Evolutionary conservation across 1,284 basidiomycete species (phyloP), one percentile per base, ranked within the genome.

Genomic region (Taiwanofungus camphoratus): DNA sequence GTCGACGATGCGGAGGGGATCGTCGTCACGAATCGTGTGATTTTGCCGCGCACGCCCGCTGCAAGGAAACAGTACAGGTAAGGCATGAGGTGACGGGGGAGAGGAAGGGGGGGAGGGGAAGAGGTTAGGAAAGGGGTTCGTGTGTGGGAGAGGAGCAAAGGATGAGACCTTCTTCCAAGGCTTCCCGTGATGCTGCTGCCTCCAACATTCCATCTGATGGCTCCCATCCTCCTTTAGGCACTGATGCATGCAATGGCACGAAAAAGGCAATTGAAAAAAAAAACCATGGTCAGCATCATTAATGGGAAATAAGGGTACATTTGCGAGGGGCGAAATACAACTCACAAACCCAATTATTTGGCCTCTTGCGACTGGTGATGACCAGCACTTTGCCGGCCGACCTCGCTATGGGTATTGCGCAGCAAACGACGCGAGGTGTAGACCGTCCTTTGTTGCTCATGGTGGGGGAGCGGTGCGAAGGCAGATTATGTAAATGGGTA

Each of bases 101-200:
- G 56, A 52, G 53, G 61, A 55, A 60, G 55, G 51, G 52, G 51
- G 61, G 56, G 60, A 55, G 51, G 52, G 51, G 52, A 62, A 64
- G 59, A 54, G 59, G 65, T 70, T 64, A 70, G 71, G 74, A 71
- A 58, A 66, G 65, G 77, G 75, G 74, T 74, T 72, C 73, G 82
- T 78, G 78, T 47, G 58, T 52, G 71, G 75, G 64, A 81, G 71
- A 83, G 74, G 77, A 78, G 77, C 73, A 79, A 79, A 77, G 72
- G 79, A 78, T 81, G 78, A 78, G 83, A 90, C 87, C 87, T 89
- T 90, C 87, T 87, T 90, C 87, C 66, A 84, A 73, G 69, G 87
- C 87, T 79, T 90, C 87, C 64, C 87, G 78, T 60, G 79, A 82
- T 67, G 87, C 87, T 63, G 87, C 87, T 67, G 78, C 80, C 73